These are phyloP conservation scores for Isabelozyma gotoi DNA, from an alignment of 805 yeast genomes.

Conservation along the genomic window DNA sequence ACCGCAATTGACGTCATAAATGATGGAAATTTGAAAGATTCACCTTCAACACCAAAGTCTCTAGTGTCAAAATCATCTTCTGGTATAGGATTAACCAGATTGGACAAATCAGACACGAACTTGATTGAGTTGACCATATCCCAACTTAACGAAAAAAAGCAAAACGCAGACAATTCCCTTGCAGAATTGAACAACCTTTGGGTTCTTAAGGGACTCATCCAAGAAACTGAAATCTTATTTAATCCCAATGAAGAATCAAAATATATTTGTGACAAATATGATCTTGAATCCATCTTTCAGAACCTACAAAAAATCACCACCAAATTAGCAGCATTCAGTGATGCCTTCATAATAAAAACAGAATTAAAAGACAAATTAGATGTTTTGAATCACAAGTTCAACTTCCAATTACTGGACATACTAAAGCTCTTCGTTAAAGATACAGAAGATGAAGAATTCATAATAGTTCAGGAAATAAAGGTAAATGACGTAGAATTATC, in stretches of 20 bases:
- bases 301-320: slow-evolving; percentile 17
- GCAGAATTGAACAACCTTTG: slow-evolving; percentile 22
- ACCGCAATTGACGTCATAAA: slow-evolving; percentile 13
- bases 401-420: slow-evolving; percentile 13
- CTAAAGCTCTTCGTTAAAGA: slow-evolving; percentile 13
- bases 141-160: slow-evolving; percentile 12
- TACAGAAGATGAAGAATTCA: slow-evolving; percentile 6
- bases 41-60: too few species aligned
- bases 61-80: slow-evolving; percentile 3
- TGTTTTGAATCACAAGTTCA: slow-evolving; percentile 7
- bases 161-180: slow-evolving; percentile 6
- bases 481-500: slow-evolving; percentile 8
- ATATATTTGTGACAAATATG: slow-evolving; percentile 11
- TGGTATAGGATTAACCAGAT: too few species aligned
- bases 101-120: too few species aligned
- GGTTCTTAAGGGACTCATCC: slow-evolving; percentile 24
- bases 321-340: slow-evolving; percentile 12
- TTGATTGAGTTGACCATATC: slow-evolving; percentile 6
- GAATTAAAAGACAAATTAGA: slow-evolving; percentile 9
- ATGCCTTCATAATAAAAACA: slow-evolving; percentile 10
- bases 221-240: slow-evolving; percentile 18
- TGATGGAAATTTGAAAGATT: slow-evolving; percentile 14
- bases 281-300: slow-evolving; percentile 15
- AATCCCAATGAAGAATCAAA: slow-evolving; percentile 7
- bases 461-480: slow-evolving; percentile 5